Percentiles rank a stretch among this genome's conserved stretches.
These are phyloP conservation scores for Nigrospora osmanthi DNA, from an alignment of 2,329 filamentous ascomycete species.

Conservation along the genomic window DNA sequence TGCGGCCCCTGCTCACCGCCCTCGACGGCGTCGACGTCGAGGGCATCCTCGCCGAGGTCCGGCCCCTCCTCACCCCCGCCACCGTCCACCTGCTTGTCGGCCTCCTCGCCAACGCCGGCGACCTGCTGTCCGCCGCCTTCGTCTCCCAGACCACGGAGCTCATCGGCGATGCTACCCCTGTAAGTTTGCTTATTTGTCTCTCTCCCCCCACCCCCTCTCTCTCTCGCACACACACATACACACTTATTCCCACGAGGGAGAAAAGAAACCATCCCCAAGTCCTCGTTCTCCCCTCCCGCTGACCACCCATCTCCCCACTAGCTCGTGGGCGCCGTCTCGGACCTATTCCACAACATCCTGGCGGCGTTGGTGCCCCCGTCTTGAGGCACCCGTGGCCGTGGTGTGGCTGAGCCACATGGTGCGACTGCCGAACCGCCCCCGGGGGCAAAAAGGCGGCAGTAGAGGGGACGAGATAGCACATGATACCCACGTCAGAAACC, in stretches of 20 bases:
- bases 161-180: conserved; percentile 32
- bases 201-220: neutral
- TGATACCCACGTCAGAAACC: too few species aligned
- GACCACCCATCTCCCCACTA: conserved; percentile 1
- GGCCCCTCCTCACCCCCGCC: conserved; percentile 30
- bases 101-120: conserved; percentile 29
- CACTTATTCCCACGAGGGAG: too few species aligned
- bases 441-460: too few species aligned
- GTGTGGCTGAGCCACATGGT: too few species aligned
- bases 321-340: conserved; percentile 19
- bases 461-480: too few species aligned
- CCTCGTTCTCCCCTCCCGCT: conserved; percentile 6
- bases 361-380: conserved; percentile 11
- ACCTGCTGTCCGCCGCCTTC: conserved; percentile 27
- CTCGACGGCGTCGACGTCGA: conserved; percentile 29
- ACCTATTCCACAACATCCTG: conserved; percentile 19
- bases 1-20: conserved; percentile 26
- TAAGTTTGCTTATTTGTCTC: conserved; percentile 14
- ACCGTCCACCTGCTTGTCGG: conserved; percentile 26
- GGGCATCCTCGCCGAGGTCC: conserved; percentile 24
- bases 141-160: conserved; percentile 33
- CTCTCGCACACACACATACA: neutral
- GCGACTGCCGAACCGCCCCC: too few species aligned
- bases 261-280: too few species aligned
- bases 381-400: too few species aligned